Base-by-base conservation (phyloP, 129 eudicot genomes). In the Helichrysum umbraculigerum region DNA sequence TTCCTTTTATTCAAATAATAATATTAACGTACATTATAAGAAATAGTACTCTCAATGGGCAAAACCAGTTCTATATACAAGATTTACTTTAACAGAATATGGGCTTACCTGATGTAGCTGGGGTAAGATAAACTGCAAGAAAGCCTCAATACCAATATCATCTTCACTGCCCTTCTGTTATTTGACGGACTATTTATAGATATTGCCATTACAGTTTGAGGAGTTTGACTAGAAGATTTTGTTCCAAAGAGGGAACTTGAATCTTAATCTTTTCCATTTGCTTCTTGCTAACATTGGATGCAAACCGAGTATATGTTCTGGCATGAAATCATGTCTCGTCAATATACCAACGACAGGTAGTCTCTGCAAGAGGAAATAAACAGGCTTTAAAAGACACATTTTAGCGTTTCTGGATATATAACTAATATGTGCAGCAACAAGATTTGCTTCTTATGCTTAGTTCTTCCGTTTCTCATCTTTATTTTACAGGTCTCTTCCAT, bases 271-370 rank as follows among this genome's bases (percentile, higher is more conserved):
- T 80, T 82, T 91, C 97, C 96, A 94, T 81, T 83, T 87, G 79
- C 85, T 86, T 59, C 68, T 77, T 50, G 70, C 82, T 87, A 91
- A 77, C 63, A 25, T 50, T 10, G 98, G 98, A 77, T 91, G 90
- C 84, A 91, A 79, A 71, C 84, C 89, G 70, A 91, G 75, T 73
- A 91, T 87, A 73, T 93, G 97, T 71, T 91, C 93, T 1, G 98
- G 93, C 96, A 90, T 88, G 84, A 93, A 93, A 79, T 93, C 98
- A 57, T 93, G 98, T 85, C 97, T 87, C 8, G 98, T 93, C 78
- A 93, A 83, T 84, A 93, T 87, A 25, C 98, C 98, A 79, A 91
- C 98, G 9, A 91, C 96, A 8, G 98, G 93, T 14, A 78, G 77
- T 81, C 91, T 77, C 98, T 93, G 96, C 86, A 81, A 20, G 3